Conservation (phyloP, 345 rosid species). For the Murraya paniculata region DNA sequence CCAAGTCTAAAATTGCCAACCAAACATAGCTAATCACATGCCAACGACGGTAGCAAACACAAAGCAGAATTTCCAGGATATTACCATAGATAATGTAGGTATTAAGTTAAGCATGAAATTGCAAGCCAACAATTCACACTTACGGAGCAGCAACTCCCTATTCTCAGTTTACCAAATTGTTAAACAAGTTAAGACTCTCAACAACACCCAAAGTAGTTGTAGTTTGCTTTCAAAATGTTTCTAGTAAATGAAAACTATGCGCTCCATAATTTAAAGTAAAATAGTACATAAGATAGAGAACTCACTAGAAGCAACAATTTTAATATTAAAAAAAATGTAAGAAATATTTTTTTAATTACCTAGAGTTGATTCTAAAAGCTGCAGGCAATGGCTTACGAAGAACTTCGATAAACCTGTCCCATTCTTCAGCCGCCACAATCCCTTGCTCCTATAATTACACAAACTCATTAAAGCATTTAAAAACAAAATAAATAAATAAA, state of each 20-base stretch:
- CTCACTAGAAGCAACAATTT: neutral
- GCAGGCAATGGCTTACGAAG: slow-evolving; percentile 92
- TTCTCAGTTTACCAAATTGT: neutral
- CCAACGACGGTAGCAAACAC: neutral
- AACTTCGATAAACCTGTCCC: slow-evolving; percentile 68
- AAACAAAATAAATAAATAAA: neutral
- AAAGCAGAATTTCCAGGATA: neutral
- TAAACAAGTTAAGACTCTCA: neutral
- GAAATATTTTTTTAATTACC: slow-evolving; percentile 26
- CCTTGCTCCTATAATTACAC: slow-evolving; percentile 65
- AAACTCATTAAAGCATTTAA: neutral
- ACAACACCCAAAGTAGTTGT: neutral
- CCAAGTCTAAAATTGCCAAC: neutral
- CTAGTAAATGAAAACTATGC: neutral
- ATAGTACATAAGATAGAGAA: neutral
- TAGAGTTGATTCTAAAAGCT: slow-evolving; percentile 90
- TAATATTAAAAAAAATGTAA: too few species aligned
- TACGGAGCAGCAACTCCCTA: neutral
- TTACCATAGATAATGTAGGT: neutral
- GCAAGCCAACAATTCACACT: neutral
- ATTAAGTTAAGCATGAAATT: neutral
- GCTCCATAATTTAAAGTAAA: neutral
- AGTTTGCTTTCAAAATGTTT: neutral
- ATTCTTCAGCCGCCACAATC: slow-evolving; percentile 68
- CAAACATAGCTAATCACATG: neutral